These are phyloP conservation scores for Tetracladium setigerum DNA, from an alignment of 495 filamentous ascomycete genomes.

Conservation along the genomic window DNA sequence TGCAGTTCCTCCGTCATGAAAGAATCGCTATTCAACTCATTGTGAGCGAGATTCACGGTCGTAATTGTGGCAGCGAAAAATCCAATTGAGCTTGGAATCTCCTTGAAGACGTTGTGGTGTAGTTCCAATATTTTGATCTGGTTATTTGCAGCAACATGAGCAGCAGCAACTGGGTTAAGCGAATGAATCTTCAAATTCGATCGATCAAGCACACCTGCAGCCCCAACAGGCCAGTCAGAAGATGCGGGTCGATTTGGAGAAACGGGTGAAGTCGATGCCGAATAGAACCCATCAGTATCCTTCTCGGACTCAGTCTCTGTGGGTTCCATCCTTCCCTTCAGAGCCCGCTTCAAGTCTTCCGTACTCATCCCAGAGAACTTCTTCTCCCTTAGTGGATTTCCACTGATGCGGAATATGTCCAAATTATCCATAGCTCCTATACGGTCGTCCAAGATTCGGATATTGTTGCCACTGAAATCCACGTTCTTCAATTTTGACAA, in stretches of 20 bases:
- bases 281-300: slow-evolving; percentile 25
- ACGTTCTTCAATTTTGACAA: slow-evolving; percentile 61
- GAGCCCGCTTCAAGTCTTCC: slow-evolving; percentile 71
- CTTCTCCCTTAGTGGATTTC: slow-evolving; percentile 82
- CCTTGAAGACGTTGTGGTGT: slow-evolving; percentile 65
- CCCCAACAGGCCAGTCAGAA: slow-evolving; percentile 53
- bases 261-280: slow-evolving; percentile 14
- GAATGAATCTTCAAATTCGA: slow-evolving; percentile 55
- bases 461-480: slow-evolving; percentile 78
- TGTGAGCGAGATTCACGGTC: slow-evolving; percentile 71
- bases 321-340: slow-evolving; percentile 63
- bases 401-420: slow-evolving; percentile 62
- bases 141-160: slow-evolving; percentile 38
- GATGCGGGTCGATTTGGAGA: slow-evolving; percentile 27
- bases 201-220: slow-evolving; percentile 66
- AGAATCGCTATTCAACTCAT: slow-evolving; percentile 54
- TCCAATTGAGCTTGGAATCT: slow-evolving; percentile 59
- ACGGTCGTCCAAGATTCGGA: slow-evolving; percentile 64
- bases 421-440: slow-evolving; percentile 77
- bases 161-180: slow-evolving; percentile 43
- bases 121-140: slow-evolving; percentile 51
- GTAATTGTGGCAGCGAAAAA: slow-evolving; percentile 63
- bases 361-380: slow-evolving; percentile 74
- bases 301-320: slow-evolving; percentile 19
- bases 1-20: slow-evolving; percentile 54